A percentile compares a stretch with the other conserved stretches of the same genome.
Evolutionary conservation across 2,329 filamentous ascomycete genomes (phyloP).

Genomic region (Arthrobotrys pseudoclavata): DNA sequence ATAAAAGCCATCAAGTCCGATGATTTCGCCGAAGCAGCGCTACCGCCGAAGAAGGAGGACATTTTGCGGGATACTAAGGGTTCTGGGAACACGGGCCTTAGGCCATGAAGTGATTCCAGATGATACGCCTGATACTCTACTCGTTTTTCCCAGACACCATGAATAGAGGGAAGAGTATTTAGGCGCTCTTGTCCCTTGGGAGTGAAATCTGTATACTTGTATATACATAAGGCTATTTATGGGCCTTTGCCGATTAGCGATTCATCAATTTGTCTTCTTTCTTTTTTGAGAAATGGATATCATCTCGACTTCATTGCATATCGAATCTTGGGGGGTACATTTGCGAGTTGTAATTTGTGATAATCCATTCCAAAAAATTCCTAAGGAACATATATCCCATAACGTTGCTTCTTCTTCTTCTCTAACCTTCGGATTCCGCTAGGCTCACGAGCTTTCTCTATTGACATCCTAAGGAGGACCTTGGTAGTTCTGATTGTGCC

Average conservation of each 20-base stretch:
- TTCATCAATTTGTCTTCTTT: conserved; percentile 10
- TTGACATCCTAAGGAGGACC: not conserved
- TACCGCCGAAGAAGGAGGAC: conserved; percentile 72
- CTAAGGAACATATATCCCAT: not conserved
- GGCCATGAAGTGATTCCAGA: conserved; percentile 7
- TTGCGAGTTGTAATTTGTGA: too few relatives aligned
- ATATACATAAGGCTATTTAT: conserved; percentile 18
- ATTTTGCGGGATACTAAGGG: conserved; percentile 65
- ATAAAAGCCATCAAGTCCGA: conserved; percentile 92
- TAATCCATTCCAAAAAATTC: too few relatives aligned
- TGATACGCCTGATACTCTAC: not conserved
- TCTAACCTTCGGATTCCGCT: too few relatives aligned
- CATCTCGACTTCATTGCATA: conserved; percentile 1
- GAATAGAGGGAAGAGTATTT: not conserved
- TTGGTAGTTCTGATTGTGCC: not conserved
- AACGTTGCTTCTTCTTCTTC: not conserved
- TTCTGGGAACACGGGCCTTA: conserved; percentile 15
- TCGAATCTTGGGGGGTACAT: too few relatives aligned
- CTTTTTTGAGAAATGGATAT: not conserved
- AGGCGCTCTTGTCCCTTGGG: not conserved
- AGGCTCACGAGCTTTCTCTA: not conserved
- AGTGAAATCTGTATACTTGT: conserved; percentile 18
- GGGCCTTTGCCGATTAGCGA: conserved; percentile 29
- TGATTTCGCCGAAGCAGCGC: conserved; percentile 94
- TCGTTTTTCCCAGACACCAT: not conserved